Conservation (phyloP, 179 eudicot genomes). For the Beta corolliflora region DNA sequence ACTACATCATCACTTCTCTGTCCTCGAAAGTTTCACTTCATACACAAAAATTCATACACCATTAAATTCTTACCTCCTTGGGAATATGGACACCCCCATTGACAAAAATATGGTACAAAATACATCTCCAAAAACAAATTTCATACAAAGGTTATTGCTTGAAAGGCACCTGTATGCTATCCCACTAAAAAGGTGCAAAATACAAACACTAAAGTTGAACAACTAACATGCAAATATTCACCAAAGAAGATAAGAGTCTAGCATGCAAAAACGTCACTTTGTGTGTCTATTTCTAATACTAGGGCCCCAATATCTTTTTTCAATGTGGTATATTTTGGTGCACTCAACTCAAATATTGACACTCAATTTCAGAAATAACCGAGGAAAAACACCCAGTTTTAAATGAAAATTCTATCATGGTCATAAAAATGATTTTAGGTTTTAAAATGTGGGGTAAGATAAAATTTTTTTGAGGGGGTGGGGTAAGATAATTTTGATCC, state of each 20-base stretch:
- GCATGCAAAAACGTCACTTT: constrained; percentile 13
- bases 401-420: no score
- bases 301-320: not conserved
- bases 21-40: not conserved
- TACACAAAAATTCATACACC: not conserved
- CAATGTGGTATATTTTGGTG: not conserved
- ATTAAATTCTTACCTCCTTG: not conserved
- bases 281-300: not conserved
- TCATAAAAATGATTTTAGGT: no score
- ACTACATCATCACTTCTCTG: no score
- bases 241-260: not conserved
- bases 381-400: not conserved
- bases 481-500: no score
- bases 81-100: not conserved
- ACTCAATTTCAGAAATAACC: not conserved
- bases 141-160: not conserved
- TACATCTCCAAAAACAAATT: not conserved
- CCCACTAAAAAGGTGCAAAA: constrained; percentile 1
- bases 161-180: not conserved
- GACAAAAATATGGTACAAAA: not conserved
- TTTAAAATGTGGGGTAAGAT: no score
- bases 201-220: constrained; percentile 16
- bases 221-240: not conserved
- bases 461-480: no score
- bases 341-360: constrained; percentile 1